These are phyloP conservation scores for Cytospora leucostoma DNA, from an alignment of 2,329 filamentous ascomycete species.

Conservation along the genomic window DNA sequence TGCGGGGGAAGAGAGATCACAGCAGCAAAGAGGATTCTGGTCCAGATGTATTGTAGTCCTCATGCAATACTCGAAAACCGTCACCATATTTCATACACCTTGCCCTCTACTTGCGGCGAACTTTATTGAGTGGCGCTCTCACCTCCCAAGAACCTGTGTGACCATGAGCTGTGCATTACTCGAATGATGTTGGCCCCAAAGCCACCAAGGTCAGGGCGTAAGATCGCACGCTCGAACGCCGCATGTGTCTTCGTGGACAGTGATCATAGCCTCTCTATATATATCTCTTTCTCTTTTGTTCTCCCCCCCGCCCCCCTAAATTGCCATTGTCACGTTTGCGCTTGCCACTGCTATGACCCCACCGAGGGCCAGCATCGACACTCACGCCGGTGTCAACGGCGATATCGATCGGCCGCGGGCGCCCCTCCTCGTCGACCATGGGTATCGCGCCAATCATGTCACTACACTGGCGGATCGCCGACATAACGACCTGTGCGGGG, in stretches of 20 bases:
- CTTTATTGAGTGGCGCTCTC: no score
- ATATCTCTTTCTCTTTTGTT: no score
- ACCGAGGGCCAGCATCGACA: conserved; percentile 33
- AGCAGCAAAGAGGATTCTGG: no score
- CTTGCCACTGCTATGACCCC: conserved; percentile 1
- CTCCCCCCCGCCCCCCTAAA: background rate
- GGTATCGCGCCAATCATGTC: conserved; percentile 42
- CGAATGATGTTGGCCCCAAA: background rate
- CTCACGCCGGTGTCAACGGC: conserved; percentile 49
- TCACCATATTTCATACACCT: no score
- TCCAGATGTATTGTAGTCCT: no score
- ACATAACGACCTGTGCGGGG: conserved; percentile 48
- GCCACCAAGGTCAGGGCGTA: no score
- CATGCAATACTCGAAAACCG: no score
- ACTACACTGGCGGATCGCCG: conserved; percentile 46
- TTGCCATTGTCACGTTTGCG: conserved; percentile 10
- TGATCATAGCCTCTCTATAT: background rate
- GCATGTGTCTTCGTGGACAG: background rate
- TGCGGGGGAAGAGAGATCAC: no score
- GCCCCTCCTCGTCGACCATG: conserved; percentile 49
- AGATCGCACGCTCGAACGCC: conserved; percentile 18
- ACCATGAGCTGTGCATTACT: background rate
- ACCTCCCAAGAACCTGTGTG: no score
- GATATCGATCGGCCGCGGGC: conserved; percentile 44
- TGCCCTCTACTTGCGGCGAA: no score